Percentiles rank a stretch among this genome's conserved stretches.
Evolutionary conservation across 305 asterid species (phyloP).

Genomic region (Fraxinus sp.): DNA sequence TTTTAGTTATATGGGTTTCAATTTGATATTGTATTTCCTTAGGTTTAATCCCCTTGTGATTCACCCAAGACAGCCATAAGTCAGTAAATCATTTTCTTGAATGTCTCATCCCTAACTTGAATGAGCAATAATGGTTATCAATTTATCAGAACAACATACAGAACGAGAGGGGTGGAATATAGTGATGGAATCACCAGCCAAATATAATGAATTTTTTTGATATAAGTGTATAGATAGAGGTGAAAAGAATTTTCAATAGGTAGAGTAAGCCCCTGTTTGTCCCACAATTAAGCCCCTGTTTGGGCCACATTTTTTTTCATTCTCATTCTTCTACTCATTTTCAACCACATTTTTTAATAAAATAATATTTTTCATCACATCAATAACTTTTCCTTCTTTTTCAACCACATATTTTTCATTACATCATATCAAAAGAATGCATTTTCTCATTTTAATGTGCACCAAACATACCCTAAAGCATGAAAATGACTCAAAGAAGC

Average conservation of each 20-base stretch:
- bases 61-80: background rate
- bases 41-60: background rate
- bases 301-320: too few relatives aligned
- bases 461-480: too few relatives aligned
- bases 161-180: background rate
- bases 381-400: too few relatives aligned
- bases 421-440: too few relatives aligned
- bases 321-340: too few relatives aligned
- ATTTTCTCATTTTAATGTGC: too few relatives aligned
- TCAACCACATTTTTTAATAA: too few relatives aligned
- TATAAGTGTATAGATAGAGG: background rate
- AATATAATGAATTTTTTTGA: background rate
- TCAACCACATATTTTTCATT: too few relatives aligned
- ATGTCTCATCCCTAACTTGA: background rate
- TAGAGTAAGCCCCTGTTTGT: too few relatives aligned
- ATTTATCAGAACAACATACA: background rate
- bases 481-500: background rate
- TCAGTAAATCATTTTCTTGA: background rate
- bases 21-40: background rate
- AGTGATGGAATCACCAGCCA: background rate
- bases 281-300: too few relatives aligned
- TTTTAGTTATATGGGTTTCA: background rate
- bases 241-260: background rate
- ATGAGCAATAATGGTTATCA: background rate
- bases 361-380: too few relatives aligned